Evolutionary conservation across 2,329 filamentous ascomycete genomes (phyloP).

Genomic region (Rosellinia necatrix): DNA sequence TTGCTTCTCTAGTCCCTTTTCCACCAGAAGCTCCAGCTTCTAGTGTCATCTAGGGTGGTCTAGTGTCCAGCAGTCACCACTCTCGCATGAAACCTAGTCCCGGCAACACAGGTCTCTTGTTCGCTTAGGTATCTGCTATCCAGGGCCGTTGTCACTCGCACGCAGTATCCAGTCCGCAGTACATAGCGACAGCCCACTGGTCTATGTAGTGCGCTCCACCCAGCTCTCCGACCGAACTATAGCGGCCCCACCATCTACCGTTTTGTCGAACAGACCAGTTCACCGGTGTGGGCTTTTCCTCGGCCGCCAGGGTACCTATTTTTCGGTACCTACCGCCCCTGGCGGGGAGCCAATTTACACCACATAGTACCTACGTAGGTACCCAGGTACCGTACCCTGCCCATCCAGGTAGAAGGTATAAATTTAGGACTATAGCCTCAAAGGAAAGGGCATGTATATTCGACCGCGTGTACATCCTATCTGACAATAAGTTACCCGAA

Average conservation of each 20-base stretch:
- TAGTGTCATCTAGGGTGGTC: background rate
- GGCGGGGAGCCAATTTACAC: slow-evolving; percentile 1
- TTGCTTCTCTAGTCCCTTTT: slow-evolving; percentile 7
- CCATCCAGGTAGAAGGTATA: too few species aligned
- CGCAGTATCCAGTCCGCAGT: too few species aligned
- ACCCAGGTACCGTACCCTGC: background rate
- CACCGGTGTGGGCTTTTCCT: slow-evolving; percentile 23
- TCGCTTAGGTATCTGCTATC: background rate
- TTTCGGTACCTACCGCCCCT: slow-evolving; percentile 21
- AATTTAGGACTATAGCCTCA: slow-evolving; percentile 1
- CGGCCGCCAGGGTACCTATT: slow-evolving; percentile 13
- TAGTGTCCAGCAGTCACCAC: background rate
- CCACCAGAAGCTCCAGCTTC: background rate
- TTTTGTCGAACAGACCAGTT: slow-evolving; percentile 13
- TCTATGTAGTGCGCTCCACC: too few species aligned
- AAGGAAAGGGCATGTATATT: too few species aligned
- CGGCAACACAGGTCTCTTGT: slow-evolving; percentile 4
- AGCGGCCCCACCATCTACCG: slow-evolving; percentile 2
- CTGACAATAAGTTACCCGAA: too few species aligned
- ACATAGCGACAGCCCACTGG: too few species aligned
- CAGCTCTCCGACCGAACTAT: slow-evolving; percentile 13
- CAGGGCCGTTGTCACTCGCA: too few species aligned
- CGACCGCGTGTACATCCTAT: background rate
- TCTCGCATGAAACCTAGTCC: slow-evolving; percentile 11
- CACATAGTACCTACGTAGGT: background rate